These are phyloP conservation scores for Yarrowia sp. DNA, from an alignment of 805 yeast genomes.

Conservation along the genomic window DNA sequence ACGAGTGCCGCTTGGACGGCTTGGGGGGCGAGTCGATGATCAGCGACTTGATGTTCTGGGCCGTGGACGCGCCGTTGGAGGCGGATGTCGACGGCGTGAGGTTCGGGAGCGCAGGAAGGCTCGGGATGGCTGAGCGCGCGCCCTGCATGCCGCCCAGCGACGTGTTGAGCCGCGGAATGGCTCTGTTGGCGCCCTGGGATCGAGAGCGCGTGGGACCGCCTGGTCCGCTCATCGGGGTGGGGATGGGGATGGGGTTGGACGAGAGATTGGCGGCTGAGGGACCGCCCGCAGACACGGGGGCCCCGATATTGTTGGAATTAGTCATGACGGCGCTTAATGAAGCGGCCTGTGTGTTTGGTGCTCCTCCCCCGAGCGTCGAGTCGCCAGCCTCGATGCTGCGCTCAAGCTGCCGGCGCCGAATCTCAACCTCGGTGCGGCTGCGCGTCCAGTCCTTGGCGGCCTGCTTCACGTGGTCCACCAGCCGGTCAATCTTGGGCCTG, in stretches of 20 bases:
- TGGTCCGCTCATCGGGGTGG: background rate
- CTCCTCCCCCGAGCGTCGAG: background rate
- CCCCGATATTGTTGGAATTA: background rate
- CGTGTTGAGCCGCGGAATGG: conserved; percentile 11
- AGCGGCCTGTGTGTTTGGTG: background rate
- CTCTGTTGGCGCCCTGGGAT: conserved; percentile 18
- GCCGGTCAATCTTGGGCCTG: conserved; percentile 37
- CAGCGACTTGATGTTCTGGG: conserved; percentile 19
- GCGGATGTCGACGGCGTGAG: background rate
- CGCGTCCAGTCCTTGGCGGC: conserved; percentile 43
- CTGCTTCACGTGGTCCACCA: conserved; percentile 39
- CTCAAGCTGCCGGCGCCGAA: conserved; percentile 41
- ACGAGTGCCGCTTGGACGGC: background rate
- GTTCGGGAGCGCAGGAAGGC: background rate
- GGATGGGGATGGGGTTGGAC: conserved; percentile 11
- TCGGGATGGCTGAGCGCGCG: background rate
- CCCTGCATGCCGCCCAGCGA: background rate
- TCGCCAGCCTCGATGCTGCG: conserved; percentile 31
- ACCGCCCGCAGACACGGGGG: too few species aligned
- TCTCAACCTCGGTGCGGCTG: conserved; percentile 43
- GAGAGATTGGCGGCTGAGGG: background rate
- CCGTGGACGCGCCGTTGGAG: background rate
- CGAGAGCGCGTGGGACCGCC: conserved; percentile 19
- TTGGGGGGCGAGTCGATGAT: conserved; percentile 20
- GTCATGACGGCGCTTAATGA: background rate